Evolutionary conservation across 345 rosid genomes (phyloP).

Genomic region (Garcia nutans): DNA sequence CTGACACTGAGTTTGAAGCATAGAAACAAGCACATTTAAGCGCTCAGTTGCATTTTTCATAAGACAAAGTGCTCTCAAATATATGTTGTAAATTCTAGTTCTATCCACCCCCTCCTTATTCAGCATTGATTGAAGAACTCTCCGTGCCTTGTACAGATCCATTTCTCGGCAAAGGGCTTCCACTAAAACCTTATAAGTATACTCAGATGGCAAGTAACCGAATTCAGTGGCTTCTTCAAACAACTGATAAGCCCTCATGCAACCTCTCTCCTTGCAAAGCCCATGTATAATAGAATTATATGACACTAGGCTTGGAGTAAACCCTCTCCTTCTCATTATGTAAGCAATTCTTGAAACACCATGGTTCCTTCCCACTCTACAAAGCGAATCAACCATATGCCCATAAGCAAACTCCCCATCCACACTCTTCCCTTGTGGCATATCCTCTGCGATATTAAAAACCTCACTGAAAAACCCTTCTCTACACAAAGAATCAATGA

Average conservation of each 20-base stretch:
- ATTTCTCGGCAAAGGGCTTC: conserved; percentile 64
- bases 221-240: conserved; percentile 65
- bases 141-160: conserved; percentile 52
- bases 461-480: conserved; percentile 63
- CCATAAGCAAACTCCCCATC: conserved; percentile 57
- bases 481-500: conserved; percentile 60
- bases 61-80: conserved; percentile 63
- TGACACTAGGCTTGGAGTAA: conserved; percentile 51
- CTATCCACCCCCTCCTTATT: conserved; percentile 47
- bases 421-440: conserved; percentile 62
- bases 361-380: conserved; percentile 54
- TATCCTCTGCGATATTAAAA: conserved; percentile 61
- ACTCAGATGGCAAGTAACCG: conserved; percentile 67
- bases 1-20: conserved; percentile 68
- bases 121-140: conserved; percentile 59
- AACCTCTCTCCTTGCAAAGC: conserved; percentile 65
- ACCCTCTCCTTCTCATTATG: conserved; percentile 65
- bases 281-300: conserved; percentile 79
- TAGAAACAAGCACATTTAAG: conserved; percentile 60
- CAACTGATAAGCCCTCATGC: conserved; percentile 79
- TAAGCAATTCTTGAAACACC: conserved; percentile 81
- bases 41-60: conserved; percentile 62
- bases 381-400: conserved; percentile 73
- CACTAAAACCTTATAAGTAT: conserved; percentile 64
- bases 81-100: conserved; percentile 72